These are phyloP conservation scores for Neonectria ditissima DNA, from an alignment of 2,329 filamentous ascomycete species.

Conservation along the genomic window DNA sequence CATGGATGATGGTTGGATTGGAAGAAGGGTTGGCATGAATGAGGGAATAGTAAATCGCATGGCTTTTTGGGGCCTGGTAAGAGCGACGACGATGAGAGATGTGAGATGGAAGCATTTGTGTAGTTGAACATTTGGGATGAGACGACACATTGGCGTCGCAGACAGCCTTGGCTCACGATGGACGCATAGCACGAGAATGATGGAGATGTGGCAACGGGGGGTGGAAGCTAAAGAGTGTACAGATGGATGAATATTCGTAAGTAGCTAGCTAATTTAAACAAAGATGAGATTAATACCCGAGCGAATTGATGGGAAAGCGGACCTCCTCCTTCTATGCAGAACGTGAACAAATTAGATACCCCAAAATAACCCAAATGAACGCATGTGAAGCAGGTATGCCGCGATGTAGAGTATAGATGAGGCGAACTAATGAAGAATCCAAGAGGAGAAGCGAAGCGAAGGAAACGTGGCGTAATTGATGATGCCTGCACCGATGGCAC, in stretches of 20 bases:
- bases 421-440: neutral
- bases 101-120: neutral
- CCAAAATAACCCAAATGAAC: neutral
- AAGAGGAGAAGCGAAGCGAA: neutral
- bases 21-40: neutral
- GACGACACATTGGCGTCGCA: neutral
- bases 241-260: neutral
- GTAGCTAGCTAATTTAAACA: neutral
- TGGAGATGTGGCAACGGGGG: neutral
- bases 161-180: neutral
- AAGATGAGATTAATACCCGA: neutral
- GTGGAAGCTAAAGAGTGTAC: neutral
- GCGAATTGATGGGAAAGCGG: neutral
- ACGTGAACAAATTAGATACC: neutral
- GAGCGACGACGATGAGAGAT: neutral
- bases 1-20: neutral
- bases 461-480: neutral
- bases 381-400: neutral
- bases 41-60: too few relatives aligned
- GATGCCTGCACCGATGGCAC: neutral
- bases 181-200: neutral
- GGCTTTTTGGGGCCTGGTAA: neutral
- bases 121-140: neutral
- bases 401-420: neutral
- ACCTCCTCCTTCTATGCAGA: neutral